Evolutionary conservation across 805 yeast genomes (phyloP), one percentile per base, ranked within the genome.

Genomic region (Candida nanaspora): DNA sequence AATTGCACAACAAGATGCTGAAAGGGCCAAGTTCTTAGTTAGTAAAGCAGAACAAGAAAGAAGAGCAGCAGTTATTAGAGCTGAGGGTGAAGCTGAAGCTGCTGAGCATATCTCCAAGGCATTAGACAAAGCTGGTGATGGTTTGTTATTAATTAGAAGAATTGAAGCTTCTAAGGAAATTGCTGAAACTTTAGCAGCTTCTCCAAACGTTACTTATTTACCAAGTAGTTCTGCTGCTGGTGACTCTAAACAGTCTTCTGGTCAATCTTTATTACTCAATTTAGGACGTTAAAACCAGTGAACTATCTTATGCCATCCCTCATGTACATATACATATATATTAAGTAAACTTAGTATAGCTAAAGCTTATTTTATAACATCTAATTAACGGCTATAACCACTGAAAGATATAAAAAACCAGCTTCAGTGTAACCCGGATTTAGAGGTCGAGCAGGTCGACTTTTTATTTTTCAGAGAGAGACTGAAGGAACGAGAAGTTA

Each of bases 1-100:
- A 67, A 94, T 93, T 66, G 98, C 98, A 26, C 98, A 93, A 69
- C 98, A 93, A 67, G 98, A 93, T 60, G 98, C 98, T 20, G 98
- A 93, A 70, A 77, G 98, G 51, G 96, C 98, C 44, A 84, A 83
- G 57, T 93, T 78, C 59, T 70, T 86, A 40, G 97, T 93, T 41
- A 97, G 89, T 59, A 84, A 84, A 60, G 98, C 98, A 8, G 97
- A 93, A 64, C 98, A 93, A 68, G 98, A 91, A 64, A 79, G 95
- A 60, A 89, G 84, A 63, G 98, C 98, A 2, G 70, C 86, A 37
- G 87, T 93, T 54, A 89, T 93, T 51, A 80, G 98, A 56, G 98
- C 98, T 23, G 98, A 93, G 66, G 98, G 98, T 67, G 98, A 93
- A 68, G 98, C 98, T 38, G 98, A 93, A 64, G 87, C 96, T 43